Conservation (phyloP, 345 rosid species). For the Pistacia atlantica region DNA sequence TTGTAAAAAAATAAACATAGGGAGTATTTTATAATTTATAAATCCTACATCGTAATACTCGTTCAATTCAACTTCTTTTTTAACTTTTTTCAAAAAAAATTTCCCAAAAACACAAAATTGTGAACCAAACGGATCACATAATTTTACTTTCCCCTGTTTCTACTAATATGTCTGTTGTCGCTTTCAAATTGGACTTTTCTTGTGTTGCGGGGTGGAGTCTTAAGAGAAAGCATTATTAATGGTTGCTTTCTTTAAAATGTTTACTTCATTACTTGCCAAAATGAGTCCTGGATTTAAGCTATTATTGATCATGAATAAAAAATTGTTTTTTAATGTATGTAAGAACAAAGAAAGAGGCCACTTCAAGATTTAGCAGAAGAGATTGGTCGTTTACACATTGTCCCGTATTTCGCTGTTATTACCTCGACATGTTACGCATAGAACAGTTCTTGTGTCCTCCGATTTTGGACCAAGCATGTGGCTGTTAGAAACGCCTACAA, state of each 20-base stretch:
- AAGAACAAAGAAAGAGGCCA: background rate
- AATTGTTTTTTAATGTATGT: background rate
- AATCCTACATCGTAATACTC: too few species aligned
- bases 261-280: too few species aligned
- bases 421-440: background rate
- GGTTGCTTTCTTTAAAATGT: too few species aligned
- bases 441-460: background rate
- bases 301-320: too few species aligned
- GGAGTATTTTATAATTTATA: too few species aligned
- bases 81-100: too few species aligned
- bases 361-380: background rate
- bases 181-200: background rate
- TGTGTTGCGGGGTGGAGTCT: too few species aligned
- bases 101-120: too few species aligned
- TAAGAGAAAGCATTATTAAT: too few species aligned
- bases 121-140: background rate
- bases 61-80: too few species aligned
- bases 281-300: too few species aligned
- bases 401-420: background rate
- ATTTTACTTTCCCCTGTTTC: background rate
- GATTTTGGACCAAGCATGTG: conserved; percentile 10
- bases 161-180: background rate
- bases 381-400: background rate
- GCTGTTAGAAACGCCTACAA: background rate
- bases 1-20: too few species aligned